Conservation (phyloP, 2,329 filamentous ascomycete genomes). For the Ceratocystis smalleyi region DNA sequence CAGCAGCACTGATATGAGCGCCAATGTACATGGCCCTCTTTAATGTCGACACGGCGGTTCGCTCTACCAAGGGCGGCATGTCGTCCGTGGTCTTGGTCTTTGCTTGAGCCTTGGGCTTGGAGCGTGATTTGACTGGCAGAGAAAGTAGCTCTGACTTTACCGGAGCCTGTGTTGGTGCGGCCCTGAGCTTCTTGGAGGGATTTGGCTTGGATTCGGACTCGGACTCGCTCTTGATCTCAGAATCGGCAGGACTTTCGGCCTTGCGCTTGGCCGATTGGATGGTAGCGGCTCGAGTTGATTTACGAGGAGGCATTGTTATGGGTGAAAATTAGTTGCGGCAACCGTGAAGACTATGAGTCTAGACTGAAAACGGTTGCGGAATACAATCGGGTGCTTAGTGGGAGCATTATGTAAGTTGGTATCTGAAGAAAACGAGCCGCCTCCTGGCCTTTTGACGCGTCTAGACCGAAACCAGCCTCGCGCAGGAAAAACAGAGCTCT, state of each 20-base stretch:
- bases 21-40: slow-evolving; percentile 66
- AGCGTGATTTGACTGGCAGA: slow-evolving; percentile 9
- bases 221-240: slow-evolving; percentile 19
- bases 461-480: background rate
- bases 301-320: slow-evolving; percentile 3
- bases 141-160: slow-evolving; percentile 9
- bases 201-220: slow-evolving; percentile 19
- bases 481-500: background rate
- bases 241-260: slow-evolving; percentile 19
- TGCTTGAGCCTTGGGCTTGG: slow-evolving; percentile 20
- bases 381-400: too few species aligned
- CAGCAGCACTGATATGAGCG: slow-evolving; percentile 80
- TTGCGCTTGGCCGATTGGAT: slow-evolving; percentile 11
- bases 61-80: slow-evolving; percentile 46
- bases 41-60: slow-evolving; percentile 48
- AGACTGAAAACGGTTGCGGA: too few species aligned
- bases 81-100: slow-evolving; percentile 26
- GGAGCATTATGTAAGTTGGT: too few species aligned
- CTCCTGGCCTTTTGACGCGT: background rate
- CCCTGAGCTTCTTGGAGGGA: slow-evolving; percentile 31
- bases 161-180: slow-evolving; percentile 15
- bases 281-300: slow-evolving; percentile 12
- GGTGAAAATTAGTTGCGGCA: background rate
- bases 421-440: too few species aligned
- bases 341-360: background rate